Base-by-base conservation (phyloP, 177 flowering plant genomes). In the Tripterygium wilfordii region DNA sequence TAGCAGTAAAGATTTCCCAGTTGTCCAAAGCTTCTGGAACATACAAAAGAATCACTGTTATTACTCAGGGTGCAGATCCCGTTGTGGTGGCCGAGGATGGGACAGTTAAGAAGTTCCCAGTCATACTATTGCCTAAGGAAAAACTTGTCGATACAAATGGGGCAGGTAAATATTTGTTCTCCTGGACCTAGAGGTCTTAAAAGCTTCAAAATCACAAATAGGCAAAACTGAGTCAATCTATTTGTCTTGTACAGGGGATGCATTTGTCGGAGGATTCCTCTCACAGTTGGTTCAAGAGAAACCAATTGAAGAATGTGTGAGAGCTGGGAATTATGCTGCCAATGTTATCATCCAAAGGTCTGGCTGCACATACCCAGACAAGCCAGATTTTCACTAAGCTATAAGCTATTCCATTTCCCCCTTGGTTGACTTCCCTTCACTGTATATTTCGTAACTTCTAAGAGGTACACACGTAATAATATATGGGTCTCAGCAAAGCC, bases 101-200 rank as follows among this genome's bases (percentile, higher is more conserved):
- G 49, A 85, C 78, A 53, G 80, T 79, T 58, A 75, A 58, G 29
- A 26, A 45, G 62, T 85, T 81, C 74, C 96, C 95, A 15, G 95
- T 88, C 21, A 70, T 84, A 26, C 37, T 61, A 56, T 67, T 88
- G 44, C 96, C 96, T 10, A 83, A 88, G 46, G 96, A 91, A 64
- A 91, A 88, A 62, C 83, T 91, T 28, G 96, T 91, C 55, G 96
- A 91, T 53, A 88, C 96, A 60, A 88, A 88, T 63, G 96, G 90
- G 31, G 98, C 98, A 70, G 98, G 98, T 91, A 70, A 36, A 36
- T 46, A 1, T 8, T 20, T 4, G 24, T 44, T n/a, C n/a, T n/a
- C n/a, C n/a, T n/a, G n/a, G n/a, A n/a, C n/a, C n/a, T n/a, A n/a
- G n/a, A n/a, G n/a, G n/a, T n/a, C n/a, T n/a, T n/a, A n/a, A n/a